phyloP scores from a whole-genome alignment of 805 yeast species.

The Kazachstania africana region DNA sequence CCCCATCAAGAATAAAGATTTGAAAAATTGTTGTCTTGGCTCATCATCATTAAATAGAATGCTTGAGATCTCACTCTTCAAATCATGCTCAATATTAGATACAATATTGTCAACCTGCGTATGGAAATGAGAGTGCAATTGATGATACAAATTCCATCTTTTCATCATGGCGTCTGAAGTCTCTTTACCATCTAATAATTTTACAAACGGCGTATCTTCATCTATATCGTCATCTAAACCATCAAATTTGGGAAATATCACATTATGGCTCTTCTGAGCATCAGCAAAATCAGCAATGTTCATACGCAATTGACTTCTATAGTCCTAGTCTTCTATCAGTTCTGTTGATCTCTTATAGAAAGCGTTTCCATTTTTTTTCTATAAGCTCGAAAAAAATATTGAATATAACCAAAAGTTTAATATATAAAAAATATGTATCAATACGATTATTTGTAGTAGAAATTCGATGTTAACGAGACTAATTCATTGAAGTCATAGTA shows the following conservation, averaged over 20 bases:
- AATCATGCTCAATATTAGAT: conserved; percentile 25
- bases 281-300: conserved; percentile 22
- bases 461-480: conserved; percentile 13
- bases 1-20: conserved; percentile 32
- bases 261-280: conserved; percentile 22
- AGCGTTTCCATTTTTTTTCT: no score
- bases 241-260: conserved; percentile 11
- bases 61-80: conserved; percentile 24
- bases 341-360: no score
- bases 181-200: conserved; percentile 34
- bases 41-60: conserved; percentile 7
- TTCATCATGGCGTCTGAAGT: conserved; percentile 25
- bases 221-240: conserved; percentile 2
- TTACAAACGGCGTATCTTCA: conserved; percentile 30
- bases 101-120: conserved; percentile 20
- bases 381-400: no score
- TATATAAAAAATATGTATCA: no score
- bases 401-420: no score
- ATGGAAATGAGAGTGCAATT: conserved; percentile 24
- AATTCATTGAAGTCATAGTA: conserved; percentile 17
- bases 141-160: conserved; percentile 33
- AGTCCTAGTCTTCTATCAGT: no score
- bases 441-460: conserved; percentile 18
- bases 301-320: no score
- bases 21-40: conserved; percentile 13